Evolutionary conservation across 2,329 filamentous ascomycete species (phyloP).

Genomic region (Penicillium sp.): DNA sequence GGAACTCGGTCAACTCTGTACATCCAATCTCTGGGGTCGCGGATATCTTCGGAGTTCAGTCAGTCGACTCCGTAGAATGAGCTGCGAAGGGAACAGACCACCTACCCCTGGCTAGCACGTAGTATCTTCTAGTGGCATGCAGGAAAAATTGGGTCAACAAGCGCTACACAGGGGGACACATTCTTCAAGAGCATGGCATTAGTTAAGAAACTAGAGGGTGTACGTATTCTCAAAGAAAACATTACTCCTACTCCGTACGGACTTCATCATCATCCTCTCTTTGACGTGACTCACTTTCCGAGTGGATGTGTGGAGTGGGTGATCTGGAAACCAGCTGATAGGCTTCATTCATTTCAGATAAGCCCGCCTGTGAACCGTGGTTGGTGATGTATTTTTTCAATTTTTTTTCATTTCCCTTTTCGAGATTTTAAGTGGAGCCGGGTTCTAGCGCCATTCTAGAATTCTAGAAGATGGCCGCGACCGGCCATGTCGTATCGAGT

Average conservation of each 20-base stretch:
- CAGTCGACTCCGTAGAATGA: neutral
- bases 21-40: neutral
- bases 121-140: slow-evolving; percentile 6
- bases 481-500: neutral
- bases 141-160: neutral
- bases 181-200: too few species aligned
- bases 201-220: too few species aligned
- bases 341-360: neutral
- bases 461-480: slow-evolving; percentile 1
- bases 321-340: neutral
- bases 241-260: too few species aligned
- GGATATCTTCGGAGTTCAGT: slow-evolving; percentile 1
- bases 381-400: neutral
- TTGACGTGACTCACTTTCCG: neutral
- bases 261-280: neutral
- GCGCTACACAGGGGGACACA: neutral
- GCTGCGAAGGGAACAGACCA: slow-evolving; percentile 3
- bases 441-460: slow-evolving; percentile 4
- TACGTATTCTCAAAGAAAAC: too few species aligned
- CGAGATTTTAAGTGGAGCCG: neutral
- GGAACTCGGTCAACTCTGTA: neutral
- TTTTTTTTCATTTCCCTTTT: slow-evolving; percentile 2
- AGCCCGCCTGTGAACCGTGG: neutral
- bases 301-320: neutral
- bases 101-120: slow-evolving; percentile 4